Evolutionary conservation across 179 eudicot species (phyloP), one percentile per base, ranked within the genome.

Genomic region (Amaranthus tricolor): DNA sequence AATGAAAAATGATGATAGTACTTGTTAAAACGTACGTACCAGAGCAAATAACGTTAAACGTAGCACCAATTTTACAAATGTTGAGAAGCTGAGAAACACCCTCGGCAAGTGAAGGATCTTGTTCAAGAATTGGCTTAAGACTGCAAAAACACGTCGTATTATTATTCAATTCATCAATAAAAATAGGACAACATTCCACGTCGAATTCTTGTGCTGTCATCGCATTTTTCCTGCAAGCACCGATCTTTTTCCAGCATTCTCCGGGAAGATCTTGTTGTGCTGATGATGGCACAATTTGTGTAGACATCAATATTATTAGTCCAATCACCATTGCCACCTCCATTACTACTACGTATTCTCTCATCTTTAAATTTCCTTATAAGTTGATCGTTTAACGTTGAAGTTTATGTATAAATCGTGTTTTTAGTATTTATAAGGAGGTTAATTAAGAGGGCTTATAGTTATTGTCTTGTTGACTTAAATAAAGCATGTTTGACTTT

Each of bases 221-320:
- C 9, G 49, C 66, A 6, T 43, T 15, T 4, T 12, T 43, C 40
- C n/a, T 6, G 15, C 66, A 62, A 40, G 48, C 15, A 12, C 17
- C 19, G 17, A 62, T 43, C 9, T 40, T 15, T 19, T 62, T 62
- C 66, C 66, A 62, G 66, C 66, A 62, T 14, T 40, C 66, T 62
- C 66, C 66, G 9, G 66, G 66, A 62, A 62, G 66, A 62, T 40
- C 40, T 21, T 21, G 48, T 62, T 62, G 66, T 14, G 66, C 66
- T 7, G 11, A 40, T 21, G 50, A 62, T 13, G 66, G 66, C 66
- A 40, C 2, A 31, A 62, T 31, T 40, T 62, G 66, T 31, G 14
- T 62, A 31, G 66, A 62, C 49, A 62, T 40, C 49, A 62, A 40
- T 9, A 62, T 12, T 40, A 40, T 7, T 40, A 62, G 40, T 40